phyloP scores from a whole-genome alignment of 2,329 filamentous ascomycete genomes.

The Purpureocillium takamizusanense region DNA sequence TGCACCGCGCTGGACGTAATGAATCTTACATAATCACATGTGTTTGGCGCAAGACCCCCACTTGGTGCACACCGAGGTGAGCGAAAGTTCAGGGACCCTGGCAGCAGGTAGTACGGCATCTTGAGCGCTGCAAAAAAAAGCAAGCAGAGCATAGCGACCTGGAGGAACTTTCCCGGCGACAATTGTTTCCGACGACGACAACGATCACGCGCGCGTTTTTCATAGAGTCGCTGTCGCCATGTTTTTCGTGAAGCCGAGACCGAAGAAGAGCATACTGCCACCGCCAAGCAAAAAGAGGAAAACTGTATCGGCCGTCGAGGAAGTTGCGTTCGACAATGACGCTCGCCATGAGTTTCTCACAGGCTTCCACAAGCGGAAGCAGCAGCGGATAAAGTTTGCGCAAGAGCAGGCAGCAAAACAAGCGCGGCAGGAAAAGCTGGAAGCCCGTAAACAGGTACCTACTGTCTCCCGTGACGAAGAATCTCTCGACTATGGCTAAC shows the following conservation, averaged over 20 bases:
- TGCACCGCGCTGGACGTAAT: conserved; percentile 12
- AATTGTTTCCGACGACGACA: no score
- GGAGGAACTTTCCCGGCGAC: no score
- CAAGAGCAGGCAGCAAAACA: conserved; percentile 72
- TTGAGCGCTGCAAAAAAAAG: no score
- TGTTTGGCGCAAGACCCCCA: conserved; percentile 10
- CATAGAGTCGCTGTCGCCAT: conserved; percentile 12
- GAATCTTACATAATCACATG: conserved; percentile 16
- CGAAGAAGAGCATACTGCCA: conserved; percentile 47
- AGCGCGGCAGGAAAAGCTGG: conserved; percentile 67
- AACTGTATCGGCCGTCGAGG: conserved; percentile 52
- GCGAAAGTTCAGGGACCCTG: background rate
- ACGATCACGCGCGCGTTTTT: background rate
- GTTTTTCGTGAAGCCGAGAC: conserved; percentile 53
- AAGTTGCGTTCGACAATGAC: conserved; percentile 74
- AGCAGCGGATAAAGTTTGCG: conserved; percentile 74
- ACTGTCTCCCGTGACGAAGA: conserved; percentile 5
- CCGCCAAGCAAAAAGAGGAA: conserved; percentile 61
- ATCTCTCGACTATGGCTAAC: background rate
- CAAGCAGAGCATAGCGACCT: no score
- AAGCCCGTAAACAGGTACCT: conserved; percentile 64
- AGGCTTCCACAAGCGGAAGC: conserved; percentile 93
- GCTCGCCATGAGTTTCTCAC: conserved; percentile 83
- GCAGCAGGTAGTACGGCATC: no score
- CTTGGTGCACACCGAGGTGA: conserved; percentile 5